These are phyloP conservation scores for Starmerella sirachaensis DNA, from an alignment of 805 yeast genomes.

Conservation along the genomic window DNA sequence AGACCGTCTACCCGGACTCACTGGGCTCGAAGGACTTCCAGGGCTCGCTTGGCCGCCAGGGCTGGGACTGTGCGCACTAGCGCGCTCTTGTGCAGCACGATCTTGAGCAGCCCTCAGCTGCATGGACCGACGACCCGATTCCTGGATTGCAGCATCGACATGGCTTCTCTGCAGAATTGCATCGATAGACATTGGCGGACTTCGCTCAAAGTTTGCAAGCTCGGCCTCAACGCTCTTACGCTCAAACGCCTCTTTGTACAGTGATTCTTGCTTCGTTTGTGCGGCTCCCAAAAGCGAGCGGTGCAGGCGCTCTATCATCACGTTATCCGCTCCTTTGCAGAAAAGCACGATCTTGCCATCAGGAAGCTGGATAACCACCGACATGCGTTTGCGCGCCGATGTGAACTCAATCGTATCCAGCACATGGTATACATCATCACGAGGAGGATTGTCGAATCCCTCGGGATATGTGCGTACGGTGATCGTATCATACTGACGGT, in stretches of 20 bases:
- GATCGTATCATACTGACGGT: conserved; percentile 48
- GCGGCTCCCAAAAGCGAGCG: conserved; percentile 45
- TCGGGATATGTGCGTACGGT: conserved; percentile 69
- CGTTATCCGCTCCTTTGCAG: conserved; percentile 93
- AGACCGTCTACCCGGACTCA: no score
- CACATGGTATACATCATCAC: conserved; percentile 56
- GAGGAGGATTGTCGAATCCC: conserved; percentile 59
- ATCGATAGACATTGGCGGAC: conserved; percentile 11
- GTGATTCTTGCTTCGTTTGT: conserved; percentile 48
- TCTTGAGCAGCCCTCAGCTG: no score
- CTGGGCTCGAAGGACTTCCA: no score
- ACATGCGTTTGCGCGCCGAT: conserved; percentile 86
- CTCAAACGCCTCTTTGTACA: conserved; percentile 42
- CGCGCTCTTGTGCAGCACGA: no score
- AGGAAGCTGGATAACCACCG: conserved; percentile 68
- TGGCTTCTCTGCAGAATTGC: conserved; percentile 16
- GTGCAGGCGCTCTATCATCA: conserved; percentile 59
- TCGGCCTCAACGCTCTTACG: conserved; percentile 67
- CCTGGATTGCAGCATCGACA: conserved; percentile 19
- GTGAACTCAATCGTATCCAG: conserved; percentile 77
- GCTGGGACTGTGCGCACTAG: conserved; percentile 7
- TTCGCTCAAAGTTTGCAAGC: conserved; percentile 18
- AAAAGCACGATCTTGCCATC: conserved; percentile 61
- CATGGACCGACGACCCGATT: conserved; percentile 20
- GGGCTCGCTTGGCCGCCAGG: no score